These are phyloP conservation scores for Saussurea involucrata DNA, from an alignment of 129 eudicot genomes.

Conservation along the genomic window DNA sequence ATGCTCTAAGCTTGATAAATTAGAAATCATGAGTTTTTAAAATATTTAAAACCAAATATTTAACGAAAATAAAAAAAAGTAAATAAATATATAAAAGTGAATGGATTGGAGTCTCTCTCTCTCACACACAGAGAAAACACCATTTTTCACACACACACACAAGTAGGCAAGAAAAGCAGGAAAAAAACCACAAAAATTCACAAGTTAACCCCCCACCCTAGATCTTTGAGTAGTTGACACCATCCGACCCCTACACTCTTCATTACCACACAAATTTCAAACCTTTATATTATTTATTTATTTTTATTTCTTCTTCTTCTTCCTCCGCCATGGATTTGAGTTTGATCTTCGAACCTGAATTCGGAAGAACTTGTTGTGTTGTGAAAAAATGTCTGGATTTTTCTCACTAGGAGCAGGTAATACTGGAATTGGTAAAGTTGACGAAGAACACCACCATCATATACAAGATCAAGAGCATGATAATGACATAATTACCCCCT, in stretches of 20 bases:
- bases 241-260: constrained; percentile 43
- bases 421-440: constrained; percentile 28
- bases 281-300: background rate
- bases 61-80: background rate
- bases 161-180: constrained; percentile 3
- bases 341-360: constrained; percentile 25
- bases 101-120: constrained; percentile 13
- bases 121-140: constrained; percentile 16
- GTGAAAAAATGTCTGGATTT: constrained; percentile 57
- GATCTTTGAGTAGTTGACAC: constrained; percentile 38
- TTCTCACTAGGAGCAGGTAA: constrained; percentile 56
- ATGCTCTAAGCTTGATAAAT: no score
- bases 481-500: constrained; percentile 16
- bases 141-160: constrained; percentile 21
- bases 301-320: background rate
- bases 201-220: constrained; percentile 41
- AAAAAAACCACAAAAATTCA: constrained; percentile 9
- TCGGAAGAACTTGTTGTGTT: background rate
- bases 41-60: background rate
- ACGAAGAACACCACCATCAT: constrained; percentile 13
- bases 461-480: constrained; percentile 21
- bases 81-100: constrained; percentile 12
- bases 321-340: constrained; percentile 45
- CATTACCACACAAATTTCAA: constrained; percentile 33
- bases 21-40: background rate